These are phyloP conservation scores for Limnanthes douglasii DNA, from an alignment of 345 rosid genomes.

Conservation along the genomic window DNA sequence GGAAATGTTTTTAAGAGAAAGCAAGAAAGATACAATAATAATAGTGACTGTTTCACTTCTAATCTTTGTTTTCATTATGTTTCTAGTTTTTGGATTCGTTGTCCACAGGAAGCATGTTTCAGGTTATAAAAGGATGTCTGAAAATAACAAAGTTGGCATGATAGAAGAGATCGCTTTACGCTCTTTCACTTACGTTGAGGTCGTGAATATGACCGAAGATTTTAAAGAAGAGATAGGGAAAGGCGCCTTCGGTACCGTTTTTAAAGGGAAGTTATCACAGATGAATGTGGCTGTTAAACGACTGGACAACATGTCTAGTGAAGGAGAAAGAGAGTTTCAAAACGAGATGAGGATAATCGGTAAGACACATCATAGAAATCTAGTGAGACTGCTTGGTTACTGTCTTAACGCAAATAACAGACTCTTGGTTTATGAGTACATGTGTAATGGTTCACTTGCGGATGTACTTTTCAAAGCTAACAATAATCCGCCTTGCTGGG, in stretches of 20 bases:
- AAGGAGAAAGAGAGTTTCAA: conserved; percentile 23
- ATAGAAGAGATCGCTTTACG: conserved; percentile 19
- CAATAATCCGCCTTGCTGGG: conserved; percentile 26
- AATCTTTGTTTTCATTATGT: conserved; percentile 1
- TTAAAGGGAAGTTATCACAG: conserved; percentile 15
- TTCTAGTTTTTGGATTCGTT: not conserved
- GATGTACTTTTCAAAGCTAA: conserved; percentile 17
- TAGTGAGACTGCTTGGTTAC: conserved; percentile 27
- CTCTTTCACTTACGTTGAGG: conserved; percentile 21
- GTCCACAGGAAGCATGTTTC: not conserved
- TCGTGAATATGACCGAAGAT: conserved; percentile 17
- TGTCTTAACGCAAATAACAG: conserved; percentile 19
- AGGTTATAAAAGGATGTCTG: not conserved
- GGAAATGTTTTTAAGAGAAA: not conserved
- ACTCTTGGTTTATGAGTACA: conserved; percentile 27
- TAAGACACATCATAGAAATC: conserved; percentile 31
- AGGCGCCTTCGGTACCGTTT: conserved; percentile 30
- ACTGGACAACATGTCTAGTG: conserved; percentile 16
- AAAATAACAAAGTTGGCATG: not conserved
- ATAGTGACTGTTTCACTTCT: conserved; percentile 4
- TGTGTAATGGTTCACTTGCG: conserved; percentile 21
- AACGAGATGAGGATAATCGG: conserved; percentile 29
- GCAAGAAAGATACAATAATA: not conserved
- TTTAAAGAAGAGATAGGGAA: conserved; percentile 25
- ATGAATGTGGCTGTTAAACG: conserved; percentile 28